phyloP scores from a whole-genome alignment of 306 rosid genomes.

The Crataegus laevigata region DNA sequence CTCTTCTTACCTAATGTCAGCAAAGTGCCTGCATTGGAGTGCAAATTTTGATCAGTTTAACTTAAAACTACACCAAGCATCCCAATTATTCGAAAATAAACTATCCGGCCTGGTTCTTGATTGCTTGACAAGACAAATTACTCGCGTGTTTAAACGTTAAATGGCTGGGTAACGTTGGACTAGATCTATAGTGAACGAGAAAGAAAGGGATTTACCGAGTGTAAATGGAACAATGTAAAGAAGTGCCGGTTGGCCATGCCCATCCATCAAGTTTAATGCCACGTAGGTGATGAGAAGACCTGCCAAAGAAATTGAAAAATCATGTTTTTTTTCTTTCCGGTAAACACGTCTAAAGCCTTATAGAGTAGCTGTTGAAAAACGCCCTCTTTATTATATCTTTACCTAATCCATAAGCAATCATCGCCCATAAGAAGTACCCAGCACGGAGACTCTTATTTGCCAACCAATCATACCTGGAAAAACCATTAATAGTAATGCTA shows the following conservation, averaged over 20 bases:
- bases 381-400: constrained; percentile 21
- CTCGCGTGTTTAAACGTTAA: not conserved
- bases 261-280: constrained; percentile 96
- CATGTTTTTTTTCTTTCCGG: not conserved
- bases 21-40: constrained; percentile 61
- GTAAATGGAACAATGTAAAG: constrained; percentile 92
- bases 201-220: constrained; percentile 43
- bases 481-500: not conserved
- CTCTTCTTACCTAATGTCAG: constrained; percentile 68
- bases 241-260: constrained; percentile 97
- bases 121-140: not conserved
- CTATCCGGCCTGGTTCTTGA: not conserved
- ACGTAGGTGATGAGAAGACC: constrained; percentile 89
- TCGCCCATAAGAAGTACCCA: constrained; percentile 95
- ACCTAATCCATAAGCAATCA: constrained; percentile 95
- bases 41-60: constrained; percentile 6
- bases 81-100: not conserved
- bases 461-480: constrained; percentile 83
- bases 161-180: not conserved
- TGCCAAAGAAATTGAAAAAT: constrained; percentile 21
- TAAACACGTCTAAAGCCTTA: not conserved
- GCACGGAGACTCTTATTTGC: constrained; percentile 60
- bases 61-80: not conserved
- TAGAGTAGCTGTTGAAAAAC: constrained; percentile 1
- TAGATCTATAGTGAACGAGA: not conserved